Conservation (phyloP, 208 protist species). For the Crithidia thermophila region DNA sequence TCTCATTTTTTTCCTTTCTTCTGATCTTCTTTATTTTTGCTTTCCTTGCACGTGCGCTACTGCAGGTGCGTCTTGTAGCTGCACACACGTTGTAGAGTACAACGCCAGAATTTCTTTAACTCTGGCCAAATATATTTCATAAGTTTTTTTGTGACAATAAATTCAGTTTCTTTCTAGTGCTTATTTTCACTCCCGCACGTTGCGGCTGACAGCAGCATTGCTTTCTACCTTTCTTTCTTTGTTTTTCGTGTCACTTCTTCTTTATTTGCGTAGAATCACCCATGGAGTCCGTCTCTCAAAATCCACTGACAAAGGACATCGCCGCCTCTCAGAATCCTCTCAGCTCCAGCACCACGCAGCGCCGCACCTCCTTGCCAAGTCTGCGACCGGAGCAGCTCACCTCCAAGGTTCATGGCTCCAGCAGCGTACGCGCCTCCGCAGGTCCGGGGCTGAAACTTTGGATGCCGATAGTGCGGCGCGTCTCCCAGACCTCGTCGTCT, state of each 20-base stretch:
- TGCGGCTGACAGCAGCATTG: too few species aligned
- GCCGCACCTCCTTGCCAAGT: slow-evolving; percentile 1
- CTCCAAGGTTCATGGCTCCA: neutral
- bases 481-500: neutral
- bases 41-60: too few species aligned
- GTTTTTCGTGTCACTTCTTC: neutral
- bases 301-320: slow-evolving; percentile 4
- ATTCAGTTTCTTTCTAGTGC: too few species aligned
- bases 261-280: neutral
- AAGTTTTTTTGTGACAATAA: too few species aligned
- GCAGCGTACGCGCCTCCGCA: neutral
- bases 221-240: neutral
- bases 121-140: too few species aligned
- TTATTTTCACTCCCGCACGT: neutral
- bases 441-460: slow-evolving; percentile 13
- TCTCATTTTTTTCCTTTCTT: neutral
- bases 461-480: neutral
- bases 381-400: neutral
- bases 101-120: neutral
- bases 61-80: too few species aligned
- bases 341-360: neutral
- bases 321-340: too few species aligned
- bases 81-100: neutral
- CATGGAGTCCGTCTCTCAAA: neutral
- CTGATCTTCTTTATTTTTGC: neutral